A percentile compares a stretch with the other conserved stretches of the same genome.
Evolutionary conservation across 1,139 yeast species (phyloP).

Genomic region (Chernovozyma sophiae-reginae): DNA sequence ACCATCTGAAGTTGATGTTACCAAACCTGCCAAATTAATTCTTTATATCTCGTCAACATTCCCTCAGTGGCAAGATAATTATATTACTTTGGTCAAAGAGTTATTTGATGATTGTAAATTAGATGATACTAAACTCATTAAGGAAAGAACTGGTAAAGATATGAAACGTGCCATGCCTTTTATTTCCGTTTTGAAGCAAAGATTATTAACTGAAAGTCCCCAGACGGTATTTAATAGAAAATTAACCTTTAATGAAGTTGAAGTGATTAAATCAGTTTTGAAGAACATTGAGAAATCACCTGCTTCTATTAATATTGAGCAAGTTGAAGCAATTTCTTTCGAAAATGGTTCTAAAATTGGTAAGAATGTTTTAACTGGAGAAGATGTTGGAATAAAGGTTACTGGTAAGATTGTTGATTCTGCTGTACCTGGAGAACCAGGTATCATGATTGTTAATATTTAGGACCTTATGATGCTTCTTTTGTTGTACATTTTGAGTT

Average conservation of each 20-base stretch:
- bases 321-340: constrained; percentile 53
- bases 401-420: constrained; percentile 70
- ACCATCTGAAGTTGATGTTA: constrained; percentile 65
- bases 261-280: constrained; percentile 55
- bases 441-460: constrained; percentile 67
- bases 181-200: constrained; percentile 77
- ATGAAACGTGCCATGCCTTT: constrained; percentile 98
- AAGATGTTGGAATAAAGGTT: constrained; percentile 58
- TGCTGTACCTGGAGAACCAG: constrained; percentile 94
- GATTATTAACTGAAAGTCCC: constrained; percentile 66
- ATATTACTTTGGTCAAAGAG: constrained; percentile 78
- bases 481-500: too few relatives aligned
- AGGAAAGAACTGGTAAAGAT: constrained; percentile 65
- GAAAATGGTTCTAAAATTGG: constrained; percentile 62
- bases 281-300: constrained; percentile 62
- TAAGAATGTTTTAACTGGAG: constrained; percentile 62
- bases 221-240: constrained; percentile 82
- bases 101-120: constrained; percentile 62
- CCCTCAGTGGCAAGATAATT: constrained; percentile 96
- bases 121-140: constrained; percentile 58
- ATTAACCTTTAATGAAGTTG: constrained; percentile 74
- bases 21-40: constrained; percentile 68
- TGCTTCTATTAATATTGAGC: constrained; percentile 53
- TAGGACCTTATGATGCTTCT: too few relatives aligned
- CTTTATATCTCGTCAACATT: constrained; percentile 72